A percentile compares a stretch with the other conserved stretches of the same genome.
Conservation (phyloP, 2,329 filamentous ascomycete genomes). For the Alternaria incomplexa region DNA sequence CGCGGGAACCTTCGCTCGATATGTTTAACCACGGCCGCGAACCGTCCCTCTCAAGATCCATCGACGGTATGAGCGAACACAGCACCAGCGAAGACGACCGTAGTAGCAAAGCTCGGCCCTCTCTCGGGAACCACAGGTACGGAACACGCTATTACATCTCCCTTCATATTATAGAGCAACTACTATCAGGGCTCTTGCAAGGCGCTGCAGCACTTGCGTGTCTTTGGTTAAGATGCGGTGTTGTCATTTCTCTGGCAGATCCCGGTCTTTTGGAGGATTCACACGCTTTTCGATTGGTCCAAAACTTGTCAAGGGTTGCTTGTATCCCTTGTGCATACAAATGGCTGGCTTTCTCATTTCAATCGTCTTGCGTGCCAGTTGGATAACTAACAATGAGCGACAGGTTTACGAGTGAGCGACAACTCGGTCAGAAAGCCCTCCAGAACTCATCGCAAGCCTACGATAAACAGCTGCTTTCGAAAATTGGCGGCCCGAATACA, state of each 20-base stretch:
- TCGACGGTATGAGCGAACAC: slow-evolving; percentile 46
- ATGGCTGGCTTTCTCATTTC: neutral
- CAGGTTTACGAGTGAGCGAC: slow-evolving; percentile 65
- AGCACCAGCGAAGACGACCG: slow-evolving; percentile 48
- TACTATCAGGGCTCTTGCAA: neutral
- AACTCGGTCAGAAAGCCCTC: slow-evolving; percentile 64
- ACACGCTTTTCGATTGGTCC: neutral
- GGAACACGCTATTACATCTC: neutral
- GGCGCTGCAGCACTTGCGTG: neutral
- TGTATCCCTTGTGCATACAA: neutral
- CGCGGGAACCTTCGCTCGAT: slow-evolving; percentile 37
- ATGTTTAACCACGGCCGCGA: slow-evolving; percentile 45
- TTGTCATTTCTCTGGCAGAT: neutral
- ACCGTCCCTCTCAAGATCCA: slow-evolving; percentile 47
- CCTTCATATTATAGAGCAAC: neutral
- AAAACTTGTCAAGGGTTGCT: neutral
- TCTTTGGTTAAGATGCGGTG: neutral
- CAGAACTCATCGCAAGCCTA: slow-evolving; percentile 67
- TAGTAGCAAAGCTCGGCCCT: slow-evolving; percentile 39
- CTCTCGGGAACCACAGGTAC: slow-evolving; percentile 53
- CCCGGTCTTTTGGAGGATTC: neutral
- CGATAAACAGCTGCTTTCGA: slow-evolving; percentile 67
- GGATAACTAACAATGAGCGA: slow-evolving; percentile 22
- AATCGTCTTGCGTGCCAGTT: neutral
- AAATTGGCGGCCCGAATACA: slow-evolving; percentile 66